Evolutionary conservation across 495 filamentous ascomycete genomes (phyloP).

Genomic region (Pyrenula aspistea): DNA sequence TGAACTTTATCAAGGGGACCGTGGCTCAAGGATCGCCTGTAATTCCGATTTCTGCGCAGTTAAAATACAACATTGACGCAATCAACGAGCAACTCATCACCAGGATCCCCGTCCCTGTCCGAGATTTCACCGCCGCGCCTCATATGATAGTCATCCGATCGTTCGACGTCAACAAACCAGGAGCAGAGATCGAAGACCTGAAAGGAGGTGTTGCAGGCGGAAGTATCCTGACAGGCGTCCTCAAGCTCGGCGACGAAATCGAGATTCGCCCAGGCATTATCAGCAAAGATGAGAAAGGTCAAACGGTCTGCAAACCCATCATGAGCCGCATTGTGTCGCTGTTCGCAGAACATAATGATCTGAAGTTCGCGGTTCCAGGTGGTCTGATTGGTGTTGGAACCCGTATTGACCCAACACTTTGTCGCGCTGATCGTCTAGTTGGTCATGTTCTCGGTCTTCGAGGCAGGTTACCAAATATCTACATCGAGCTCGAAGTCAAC

Average conservation of each 20-base stretch:
- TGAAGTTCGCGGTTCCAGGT: slow-evolving; percentile 94
- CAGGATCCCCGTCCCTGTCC: slow-evolving; percentile 79
- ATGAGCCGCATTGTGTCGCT: slow-evolving; percentile 88
- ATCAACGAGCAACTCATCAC: slow-evolving; percentile 89
- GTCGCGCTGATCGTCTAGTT: slow-evolving; percentile 95
- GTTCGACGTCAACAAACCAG: slow-evolving; percentile 99
- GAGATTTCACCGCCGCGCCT: slow-evolving; percentile 81
- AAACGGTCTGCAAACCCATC: slow-evolving; percentile 91
- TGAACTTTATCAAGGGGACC: slow-evolving; percentile 95
- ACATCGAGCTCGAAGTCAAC: slow-evolving; percentile 96
- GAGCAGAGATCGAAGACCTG: slow-evolving; percentile 97
- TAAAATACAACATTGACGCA: slow-evolving; percentile 99
- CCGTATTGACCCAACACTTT: slow-evolving; percentile 90
- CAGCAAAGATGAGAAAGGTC: slow-evolving; percentile 81
- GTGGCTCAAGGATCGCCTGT: slow-evolving; percentile 92
- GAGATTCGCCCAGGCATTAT: slow-evolving; percentile 96
- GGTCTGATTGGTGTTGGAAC: slow-evolving; percentile 96
- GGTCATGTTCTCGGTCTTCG: slow-evolving; percentile 95
- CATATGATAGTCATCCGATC: slow-evolving; percentile 99
- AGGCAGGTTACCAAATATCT: slow-evolving; percentile 84
- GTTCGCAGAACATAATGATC: slow-evolving; percentile 94
- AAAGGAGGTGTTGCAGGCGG: slow-evolving; percentile 99
- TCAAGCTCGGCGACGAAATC: slow-evolving; percentile 94
- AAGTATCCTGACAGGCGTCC: slow-evolving; percentile 85
- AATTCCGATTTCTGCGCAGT: slow-evolving; percentile 94